Conservation (phyloP, 2,329 filamentous ascomycete species). For the Verticillium dahliae region DNA sequence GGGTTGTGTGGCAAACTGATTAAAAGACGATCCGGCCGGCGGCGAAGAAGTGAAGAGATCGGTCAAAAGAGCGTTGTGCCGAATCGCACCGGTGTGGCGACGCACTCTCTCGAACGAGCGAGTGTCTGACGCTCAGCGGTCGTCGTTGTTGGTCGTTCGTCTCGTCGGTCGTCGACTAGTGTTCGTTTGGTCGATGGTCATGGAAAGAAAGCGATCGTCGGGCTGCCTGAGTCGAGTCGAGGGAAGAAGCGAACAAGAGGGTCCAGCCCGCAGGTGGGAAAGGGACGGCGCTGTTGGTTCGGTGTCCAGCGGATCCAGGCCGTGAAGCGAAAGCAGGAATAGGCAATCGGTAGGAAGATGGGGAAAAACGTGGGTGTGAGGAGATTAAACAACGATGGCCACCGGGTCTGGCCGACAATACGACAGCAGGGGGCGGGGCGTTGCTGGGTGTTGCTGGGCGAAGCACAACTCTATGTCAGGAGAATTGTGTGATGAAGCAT, state of each 20-base stretch:
- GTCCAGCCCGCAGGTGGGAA: conserved; percentile 25
- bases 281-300: conserved; percentile 12
- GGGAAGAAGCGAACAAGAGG: conserved; percentile 17
- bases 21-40: conserved; percentile 11
- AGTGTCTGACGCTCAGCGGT: conserved; percentile 3
- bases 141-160: background rate
- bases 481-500: conserved; percentile 11
- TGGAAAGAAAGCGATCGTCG: conserved; percentile 13
- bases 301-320: conserved; percentile 10
- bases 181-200: conserved; percentile 1
- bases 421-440: conserved; percentile 5
- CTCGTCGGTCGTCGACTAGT: background rate
- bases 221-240: conserved; percentile 13
- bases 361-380: conserved; percentile 7
- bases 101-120: conserved; percentile 2
- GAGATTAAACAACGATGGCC: conserved; percentile 11
- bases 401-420: conserved; percentile 4
- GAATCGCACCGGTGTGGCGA: background rate
- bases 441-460: background rate
- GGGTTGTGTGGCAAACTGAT: background rate
- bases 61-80: conserved; percentile 5
- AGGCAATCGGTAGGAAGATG: conserved; percentile 10
- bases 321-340: conserved; percentile 7
- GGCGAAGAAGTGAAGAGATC: conserved; percentile 2
- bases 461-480: conserved; percentile 6